Conservation (phyloP, 768 basidiomycete species). For the Agaricus subrufescens region DNA sequence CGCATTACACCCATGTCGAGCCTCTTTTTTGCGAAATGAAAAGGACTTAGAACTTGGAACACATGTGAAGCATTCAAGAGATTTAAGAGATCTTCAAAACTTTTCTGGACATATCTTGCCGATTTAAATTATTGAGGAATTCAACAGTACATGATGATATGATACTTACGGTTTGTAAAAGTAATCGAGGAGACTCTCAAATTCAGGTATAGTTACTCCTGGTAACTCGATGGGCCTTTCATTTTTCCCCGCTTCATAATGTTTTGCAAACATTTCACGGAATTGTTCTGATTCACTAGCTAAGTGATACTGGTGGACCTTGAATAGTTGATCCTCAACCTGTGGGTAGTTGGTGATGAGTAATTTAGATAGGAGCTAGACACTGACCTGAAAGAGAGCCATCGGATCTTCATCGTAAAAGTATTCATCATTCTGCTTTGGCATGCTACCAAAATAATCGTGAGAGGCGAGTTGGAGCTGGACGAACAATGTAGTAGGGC, state of each 20-base stretch:
- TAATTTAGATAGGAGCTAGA: background rate
- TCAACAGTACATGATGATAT: background rate
- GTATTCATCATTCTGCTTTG: slow-evolving; percentile 11
- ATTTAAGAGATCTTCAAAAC: slow-evolving; percentile 26
- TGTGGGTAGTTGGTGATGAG: slow-evolving; percentile 10
- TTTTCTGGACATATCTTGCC: no score
- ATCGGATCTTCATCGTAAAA: slow-evolving; percentile 17
- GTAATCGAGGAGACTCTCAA: slow-evolving; percentile 34
- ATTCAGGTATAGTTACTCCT: slow-evolving; percentile 27
- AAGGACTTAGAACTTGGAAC: slow-evolving; percentile 29
- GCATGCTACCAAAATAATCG: background rate
- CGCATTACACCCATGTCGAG: slow-evolving; percentile 10
- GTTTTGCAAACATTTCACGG: slow-evolving; percentile 27
- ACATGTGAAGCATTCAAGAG: slow-evolving; percentile 35
- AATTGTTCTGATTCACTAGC: slow-evolving; percentile 33
- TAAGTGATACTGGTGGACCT: slow-evolving; percentile 34
- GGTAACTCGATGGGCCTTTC: slow-evolving; percentile 27
- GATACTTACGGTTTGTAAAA: slow-evolving; percentile 31
- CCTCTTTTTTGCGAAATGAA: slow-evolving; percentile 25
- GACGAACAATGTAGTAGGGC: no score
- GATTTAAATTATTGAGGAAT: background rate
- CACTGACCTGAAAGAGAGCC: slow-evolving; percentile 17
- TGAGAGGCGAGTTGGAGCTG: no score
- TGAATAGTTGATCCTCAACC: slow-evolving; percentile 26
- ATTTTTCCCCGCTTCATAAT: slow-evolving; percentile 14